phyloP scores from a whole-genome alignment of 805 yeast genomes.

The Candida loeiensis region DNA sequence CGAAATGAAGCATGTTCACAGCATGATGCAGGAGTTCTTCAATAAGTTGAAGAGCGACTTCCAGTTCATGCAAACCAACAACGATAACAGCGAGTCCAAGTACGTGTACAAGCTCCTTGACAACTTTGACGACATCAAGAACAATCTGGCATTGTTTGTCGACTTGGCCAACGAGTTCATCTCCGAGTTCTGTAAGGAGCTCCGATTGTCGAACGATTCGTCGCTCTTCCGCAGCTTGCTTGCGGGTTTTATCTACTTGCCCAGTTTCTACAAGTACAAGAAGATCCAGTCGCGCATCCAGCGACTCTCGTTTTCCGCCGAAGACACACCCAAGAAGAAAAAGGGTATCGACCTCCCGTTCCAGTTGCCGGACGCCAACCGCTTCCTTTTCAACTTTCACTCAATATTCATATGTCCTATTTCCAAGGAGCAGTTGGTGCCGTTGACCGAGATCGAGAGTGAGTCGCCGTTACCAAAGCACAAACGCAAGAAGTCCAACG shows the following conservation, averaged over 20 bases:
- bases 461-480: conserved; percentile 5
- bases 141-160: conserved; percentile 28
- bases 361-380: conserved; percentile 37
- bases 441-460: conserved; percentile 19
- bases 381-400: conserved; percentile 39
- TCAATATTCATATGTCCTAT: conserved; percentile 47
- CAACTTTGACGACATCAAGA: conserved; percentile 28
- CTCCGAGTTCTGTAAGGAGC: conserved; percentile 35
- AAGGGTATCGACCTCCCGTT: conserved; percentile 34
- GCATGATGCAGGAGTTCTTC: conserved; percentile 20
- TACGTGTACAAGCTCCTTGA: conserved; percentile 32
- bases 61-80: conserved; percentile 15
- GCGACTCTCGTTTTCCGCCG: conserved; percentile 6
- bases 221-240: conserved; percentile 38
- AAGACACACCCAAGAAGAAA: conserved; percentile 4
- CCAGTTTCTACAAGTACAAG: conserved; percentile 41
- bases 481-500: conserved; percentile 19
- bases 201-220: conserved; percentile 38
- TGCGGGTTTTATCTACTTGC: conserved; percentile 40
- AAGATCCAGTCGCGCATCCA: conserved; percentile 31
- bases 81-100: conserved; percentile 19
- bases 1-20: conserved; percentile 17
- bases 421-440: conserved; percentile 41
- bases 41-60: conserved; percentile 24
- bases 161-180: conserved; percentile 38